Percentiles rank a stretch among this genome's conserved stretches.
Evolutionary conservation across 2,329 filamentous ascomycete species (phyloP).

Genomic region (Piedraia hortae): DNA sequence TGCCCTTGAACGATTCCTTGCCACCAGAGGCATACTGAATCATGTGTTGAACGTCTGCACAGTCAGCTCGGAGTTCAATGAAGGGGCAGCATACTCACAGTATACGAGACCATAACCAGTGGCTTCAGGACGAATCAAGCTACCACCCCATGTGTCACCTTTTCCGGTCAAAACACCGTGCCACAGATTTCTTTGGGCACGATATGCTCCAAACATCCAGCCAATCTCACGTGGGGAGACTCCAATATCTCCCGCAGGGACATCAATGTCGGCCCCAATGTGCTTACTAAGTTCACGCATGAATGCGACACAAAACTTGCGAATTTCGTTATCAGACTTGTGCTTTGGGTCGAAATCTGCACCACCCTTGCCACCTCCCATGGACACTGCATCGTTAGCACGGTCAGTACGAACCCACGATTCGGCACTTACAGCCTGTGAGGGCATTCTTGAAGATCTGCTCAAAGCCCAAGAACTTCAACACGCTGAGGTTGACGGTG

Average conservation of each 20-base stretch:
- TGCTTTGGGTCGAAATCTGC: slow-evolving; percentile 98
- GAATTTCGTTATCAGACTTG: slow-evolving; percentile 91
- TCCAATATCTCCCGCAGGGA: slow-evolving; percentile 91
- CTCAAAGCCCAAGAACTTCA: slow-evolving; percentile 98
- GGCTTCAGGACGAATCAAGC: slow-evolving; percentile 81
- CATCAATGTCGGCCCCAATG: slow-evolving; percentile 87
- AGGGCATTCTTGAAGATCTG: slow-evolving; percentile 99
- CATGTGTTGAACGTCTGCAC: slow-evolving; percentile 63
- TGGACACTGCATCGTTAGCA: slow-evolving; percentile 33
- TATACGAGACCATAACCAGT: slow-evolving; percentile 93
- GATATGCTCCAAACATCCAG: slow-evolving; percentile 85
- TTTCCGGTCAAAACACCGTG: slow-evolving; percentile 93
- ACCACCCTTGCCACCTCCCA: slow-evolving; percentile 94
- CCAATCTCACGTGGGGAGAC: slow-evolving; percentile 80
- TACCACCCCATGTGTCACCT: slow-evolving; percentile 77
- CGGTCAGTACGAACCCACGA: neutral
- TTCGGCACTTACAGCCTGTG: slow-evolving; percentile 43
- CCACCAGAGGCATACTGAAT: slow-evolving; percentile 56
- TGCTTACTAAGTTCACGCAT: slow-evolving; percentile 90
- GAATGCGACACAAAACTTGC: slow-evolving; percentile 85
- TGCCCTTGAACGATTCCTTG: slow-evolving; percentile 63
- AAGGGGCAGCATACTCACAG: slow-evolving; percentile 17
- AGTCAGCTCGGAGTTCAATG: too few relatives aligned
- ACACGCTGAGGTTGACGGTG: slow-evolving; percentile 44
- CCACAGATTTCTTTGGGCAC: slow-evolving; percentile 65